A percentile compares a stretch with the other conserved stretches of the same genome.
Evolutionary conservation across 2,329 filamentous ascomycete species (phyloP).

Genomic region (Claviceps africana): DNA sequence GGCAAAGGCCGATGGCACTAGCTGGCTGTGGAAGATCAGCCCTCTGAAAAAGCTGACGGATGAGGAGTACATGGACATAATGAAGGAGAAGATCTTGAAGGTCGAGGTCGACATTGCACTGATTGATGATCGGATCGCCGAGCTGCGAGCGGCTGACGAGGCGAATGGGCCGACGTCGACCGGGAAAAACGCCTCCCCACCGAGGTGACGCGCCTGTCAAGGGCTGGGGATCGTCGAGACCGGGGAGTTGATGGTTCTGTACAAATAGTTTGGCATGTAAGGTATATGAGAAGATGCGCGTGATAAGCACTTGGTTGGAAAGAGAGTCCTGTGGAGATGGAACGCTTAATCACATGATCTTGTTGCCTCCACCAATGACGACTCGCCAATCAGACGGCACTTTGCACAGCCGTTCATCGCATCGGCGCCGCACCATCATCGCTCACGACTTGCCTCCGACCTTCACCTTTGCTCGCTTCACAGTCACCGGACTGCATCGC

Average conservation of each 20-base stretch:
- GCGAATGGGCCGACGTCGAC: neutral
- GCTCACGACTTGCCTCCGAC: no score
- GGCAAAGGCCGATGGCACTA: constrained; percentile 24
- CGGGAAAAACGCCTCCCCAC: neutral
- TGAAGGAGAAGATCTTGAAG: constrained; percentile 55
- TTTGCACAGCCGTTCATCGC: neutral
- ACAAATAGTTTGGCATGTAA: no score
- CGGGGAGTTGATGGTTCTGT: no score
- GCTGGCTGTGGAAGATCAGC: constrained; percentile 49
- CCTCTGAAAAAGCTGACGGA: constrained; percentile 58
- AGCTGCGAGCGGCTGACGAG: constrained; percentile 13
- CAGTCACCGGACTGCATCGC: constrained; percentile 32
- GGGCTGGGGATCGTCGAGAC: no score
- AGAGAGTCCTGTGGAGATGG: no score
- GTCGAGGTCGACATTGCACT: constrained; percentile 67
- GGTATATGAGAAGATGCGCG: no score
- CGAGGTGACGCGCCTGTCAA: no score
- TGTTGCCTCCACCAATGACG: no score
- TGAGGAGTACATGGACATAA: constrained; percentile 56
- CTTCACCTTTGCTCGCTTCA: constrained; percentile 35
- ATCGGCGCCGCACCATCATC: neutral
- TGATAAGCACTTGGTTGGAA: no score
- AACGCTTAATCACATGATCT: no score
- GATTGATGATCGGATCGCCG: constrained; percentile 58
- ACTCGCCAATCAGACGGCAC: neutral